Evolutionary conservation across 208 protist genomes (phyloP), one percentile per base, ranked within the genome.

Genomic region (Acanthamoeba comandoni): DNA sequence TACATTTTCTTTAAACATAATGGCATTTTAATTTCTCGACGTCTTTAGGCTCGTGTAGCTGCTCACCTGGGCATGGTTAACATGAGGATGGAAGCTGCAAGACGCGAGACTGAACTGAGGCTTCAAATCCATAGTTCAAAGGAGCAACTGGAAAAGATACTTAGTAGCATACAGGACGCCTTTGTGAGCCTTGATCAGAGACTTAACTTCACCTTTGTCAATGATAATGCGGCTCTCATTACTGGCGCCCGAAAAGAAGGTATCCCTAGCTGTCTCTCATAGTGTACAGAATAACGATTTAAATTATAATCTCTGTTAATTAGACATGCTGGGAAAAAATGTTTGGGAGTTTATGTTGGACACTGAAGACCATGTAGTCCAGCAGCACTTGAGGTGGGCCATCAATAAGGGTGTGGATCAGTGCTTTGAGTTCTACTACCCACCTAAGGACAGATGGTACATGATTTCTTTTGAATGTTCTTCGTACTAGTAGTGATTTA

Each of bases 261-360:
- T n/a, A n/a, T n/a, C n/a, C n/a, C n/a, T n/a, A n/a, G n/a, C n/a
- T n/a, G n/a, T n/a, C n/a, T n/a, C n/a, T n/a, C n/a, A n/a, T n/a
- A n/a, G n/a, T n/a, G n/a, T n/a, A n/a, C n/a, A n/a, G n/a, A n/a
- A n/a, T n/a, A n/a, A n/a, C n/a, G n/a, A n/a, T n/a, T n/a, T n/a
- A n/a, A n/a, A n/a, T n/a, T n/a, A n/a, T n/a, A n/a, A n/a, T n/a
- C n/a, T n/a, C n/a, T n/a, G n/a, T n/a, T n/a, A n/a, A n/a, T n/a
- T n/a, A n/a, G n/a, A 85, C 15, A 85, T 85, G 52, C 60, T 85
- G 17, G 75, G 75, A 2, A 26, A 65, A 29, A 65, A 85, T 17
- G 75, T 85, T 51, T 85, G 75, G 75, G 26, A 57, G 0, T 85
- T 49, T 19, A 85, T 85, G 75, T 51, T 65, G 19, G 75, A 85